Base-by-base conservation (phyloP, 2,329 filamentous ascomycete species). In the Phaeomoniella chlamydospora region DNA sequence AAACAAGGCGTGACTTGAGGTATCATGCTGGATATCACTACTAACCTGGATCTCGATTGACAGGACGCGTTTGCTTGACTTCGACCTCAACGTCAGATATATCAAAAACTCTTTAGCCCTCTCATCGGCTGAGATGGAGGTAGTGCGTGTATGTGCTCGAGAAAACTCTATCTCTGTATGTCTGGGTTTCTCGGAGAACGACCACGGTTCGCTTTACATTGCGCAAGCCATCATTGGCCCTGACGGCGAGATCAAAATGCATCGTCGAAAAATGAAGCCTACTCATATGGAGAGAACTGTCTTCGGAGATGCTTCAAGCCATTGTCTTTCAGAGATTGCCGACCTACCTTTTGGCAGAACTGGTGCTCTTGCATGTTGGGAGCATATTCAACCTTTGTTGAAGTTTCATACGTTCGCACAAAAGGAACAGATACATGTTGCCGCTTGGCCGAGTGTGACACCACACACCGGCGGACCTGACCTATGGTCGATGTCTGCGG, bases 201-300 rank as follows among this genome's bases (percentile, higher is more conserved):
- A 49, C 3, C 49, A 49, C 2, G 39, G 56, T 18, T 56, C 52
- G 4, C 43, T 67, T 4, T 68, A 67, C 50, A 63, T 68, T 18
- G 49, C 62, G 0, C 65, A 69, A 41, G 56, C 54, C 3, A 53
- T 68, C 5, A 62, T 70, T 38, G 55, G 49, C 1, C 46, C 53
- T 0, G 47, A 58, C 15, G 65, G 65, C 1, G 52, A 61, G 16
- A 31, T 68, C 6, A 37, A 54, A 5, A 43, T 55, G 4, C 50
- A 58, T 31, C 58, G 64, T 4, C 56, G 63, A 14, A 71, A 72
- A 50, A 53, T 70, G 43, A 71, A 71, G 46, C 60, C 66, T 0
- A 71, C 65, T 0, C 65, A 70, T 36, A 62, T 71, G 54, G 67
- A 71, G 46, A 57, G 64, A 1, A 64, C 62, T 2, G 41, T 70